Evolutionary conservation across 306 rosid species (phyloP), one percentile per base, ranked within the genome.

Genomic region (Astragalus membranaceus): DNA sequence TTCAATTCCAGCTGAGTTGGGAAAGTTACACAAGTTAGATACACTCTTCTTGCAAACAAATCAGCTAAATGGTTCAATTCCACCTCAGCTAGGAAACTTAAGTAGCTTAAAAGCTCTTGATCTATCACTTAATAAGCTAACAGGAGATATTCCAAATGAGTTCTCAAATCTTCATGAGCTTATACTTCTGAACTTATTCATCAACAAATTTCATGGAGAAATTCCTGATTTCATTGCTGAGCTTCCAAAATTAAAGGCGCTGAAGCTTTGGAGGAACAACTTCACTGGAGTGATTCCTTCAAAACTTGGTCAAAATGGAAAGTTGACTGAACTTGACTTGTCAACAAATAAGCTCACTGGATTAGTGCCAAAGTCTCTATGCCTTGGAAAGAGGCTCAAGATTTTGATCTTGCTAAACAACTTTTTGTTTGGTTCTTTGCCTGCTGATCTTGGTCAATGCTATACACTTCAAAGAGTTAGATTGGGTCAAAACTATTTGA

Each of bases 321-420:
- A 42, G 5, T 46, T 92, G 30, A 7, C 65, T 35, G 88, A 82
- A 72, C 83, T 92, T 66, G 98, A 92, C 56, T 76, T 92, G 76
- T 92, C 98, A 33, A 82, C 87, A 36, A 92, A 92, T 48, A 92
- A 92, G 80, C 93, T 90, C 85, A 90, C 96, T 7, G 91, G 91
- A 4, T 39, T 67, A 33, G 58, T 90, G 4, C 96, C 96, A 8
- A 75, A 68, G 26, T 72, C 78, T 50, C 82, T 88, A 1, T 87
- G 96, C 48, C 41, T 51, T 26, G 87, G 91, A 47, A 83, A 78
- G 69, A 79, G 67, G 69, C 85, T 90, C 36, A 68, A 16, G 69
- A 87, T 86, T 41, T 64, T 90, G 74, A 90, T 90, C 80, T 29
- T 86, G 76, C 83, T 84, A 6, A 75, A 80, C 55, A 90, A 90